Evolutionary conservation across 345 rosid genomes (phyloP), one percentile per base, ranked within the genome.

Genomic region (Lepidium africanum): DNA sequence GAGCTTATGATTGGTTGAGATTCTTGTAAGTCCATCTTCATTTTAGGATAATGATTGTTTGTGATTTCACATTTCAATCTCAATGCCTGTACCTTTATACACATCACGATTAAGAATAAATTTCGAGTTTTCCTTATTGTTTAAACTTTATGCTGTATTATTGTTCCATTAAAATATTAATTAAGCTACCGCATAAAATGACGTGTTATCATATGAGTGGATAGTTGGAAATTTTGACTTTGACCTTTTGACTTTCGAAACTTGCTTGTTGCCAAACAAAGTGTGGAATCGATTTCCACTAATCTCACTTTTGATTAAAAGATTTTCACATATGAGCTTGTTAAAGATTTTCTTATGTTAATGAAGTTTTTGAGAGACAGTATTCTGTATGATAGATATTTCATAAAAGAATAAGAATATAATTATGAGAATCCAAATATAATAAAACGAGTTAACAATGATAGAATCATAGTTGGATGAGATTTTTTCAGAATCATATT

Each of bases 181-280:
- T 15, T 15, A 53, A 63, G 57, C 27, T 17, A 17, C 25, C 12
- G 35, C 27, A 7, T 0, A 11, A 15, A 19, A 12, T 15, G 49
- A 37, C 25, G 64, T 63, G 63, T 37, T 35, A 37, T 2, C 13
- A 0, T 25, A 7, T 38, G 12, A 63, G 3, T 72, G 57, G 70
- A 9, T 2, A 1, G 32, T 27, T 54, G 49, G 37, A 49, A 15
- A 37, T 1, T 25, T 63, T 72, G 69, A 63, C 63, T 21, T 46
- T 37, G 76, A 71, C 23, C 23, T 21, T 21, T 21, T 21, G 23
- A 21, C 57, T 63, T 71, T 25, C 0, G 46, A 21, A 13, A 37
- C 19, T 62, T 62, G 15, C 62, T 43, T 71, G 62, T 47, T 53
- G 55, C 69, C 69, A 71, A n/a, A n/a, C n/a, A n/a, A n/a, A 25